Conservation (phyloP, 2,329 filamentous ascomycete genomes). For the Diplocarpon mali region DNA sequence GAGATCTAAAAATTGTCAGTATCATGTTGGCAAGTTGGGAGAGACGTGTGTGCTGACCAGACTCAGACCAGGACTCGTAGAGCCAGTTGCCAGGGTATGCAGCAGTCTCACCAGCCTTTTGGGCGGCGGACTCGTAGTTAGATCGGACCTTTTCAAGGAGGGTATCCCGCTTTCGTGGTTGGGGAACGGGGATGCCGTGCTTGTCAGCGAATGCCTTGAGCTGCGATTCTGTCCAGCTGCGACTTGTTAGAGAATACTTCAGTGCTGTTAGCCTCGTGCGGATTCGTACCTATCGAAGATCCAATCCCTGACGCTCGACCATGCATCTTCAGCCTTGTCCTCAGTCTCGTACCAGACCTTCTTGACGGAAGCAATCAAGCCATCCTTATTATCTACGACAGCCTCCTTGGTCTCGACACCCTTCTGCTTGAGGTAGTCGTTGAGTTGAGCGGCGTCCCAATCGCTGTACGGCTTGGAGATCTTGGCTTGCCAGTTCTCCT, state of each 20-base stretch:
- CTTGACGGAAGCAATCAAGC: constrained; percentile 58
- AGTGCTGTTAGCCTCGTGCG: constrained; percentile 4
- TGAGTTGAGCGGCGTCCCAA: constrained; percentile 63
- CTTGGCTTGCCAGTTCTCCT: constrained; percentile 77
- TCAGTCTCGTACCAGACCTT: constrained; percentile 67
- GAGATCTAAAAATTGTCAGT: constrained; percentile 43
- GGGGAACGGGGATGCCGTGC: constrained; percentile 72
- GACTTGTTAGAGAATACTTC: constrained; percentile 6
- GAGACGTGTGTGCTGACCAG: constrained; percentile 29
- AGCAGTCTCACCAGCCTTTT: constrained; percentile 62
- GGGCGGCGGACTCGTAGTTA: constrained; percentile 69
- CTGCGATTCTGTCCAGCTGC: constrained; percentile 54
- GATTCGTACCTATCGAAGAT: constrained; percentile 64
- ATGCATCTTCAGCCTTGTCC: constrained; percentile 63
- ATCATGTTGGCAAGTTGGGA: not conserved
- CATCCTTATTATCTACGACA: constrained; percentile 57
- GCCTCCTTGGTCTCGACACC: constrained; percentile 58
- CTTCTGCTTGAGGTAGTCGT: constrained; percentile 56
- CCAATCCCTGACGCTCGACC: constrained; percentile 71
- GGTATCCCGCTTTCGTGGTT: constrained; percentile 76
- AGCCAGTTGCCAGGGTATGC: constrained; percentile 94
- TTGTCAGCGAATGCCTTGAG: constrained; percentile 88
- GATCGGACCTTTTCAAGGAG: constrained; percentile 67
- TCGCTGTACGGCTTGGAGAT: constrained; percentile 63
- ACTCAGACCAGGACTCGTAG: constrained; percentile 80